Evolutionary conservation across 2,329 filamentous ascomycete genomes (phyloP).

Genomic region (Trichoderma citrinoviride): DNA sequence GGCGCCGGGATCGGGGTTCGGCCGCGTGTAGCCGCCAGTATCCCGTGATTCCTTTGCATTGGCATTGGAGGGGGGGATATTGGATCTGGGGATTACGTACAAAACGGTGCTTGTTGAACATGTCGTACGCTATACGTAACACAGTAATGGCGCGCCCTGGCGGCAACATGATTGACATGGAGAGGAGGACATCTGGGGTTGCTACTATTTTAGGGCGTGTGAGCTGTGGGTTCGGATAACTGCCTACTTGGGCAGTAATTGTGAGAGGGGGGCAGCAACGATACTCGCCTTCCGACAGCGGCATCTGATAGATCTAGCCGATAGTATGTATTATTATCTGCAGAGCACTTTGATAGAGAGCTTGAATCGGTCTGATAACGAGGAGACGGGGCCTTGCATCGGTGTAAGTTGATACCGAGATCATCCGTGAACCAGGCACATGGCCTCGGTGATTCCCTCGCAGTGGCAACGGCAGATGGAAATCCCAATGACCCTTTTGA

Average conservation of each 20-base stretch:
- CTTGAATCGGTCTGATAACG: no score
- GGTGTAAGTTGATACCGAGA: no score
- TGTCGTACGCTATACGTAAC: conserved; percentile 1
- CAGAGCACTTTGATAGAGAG: neutral
- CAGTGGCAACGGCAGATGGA: no score
- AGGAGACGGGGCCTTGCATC: no score
- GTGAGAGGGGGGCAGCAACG: neutral
- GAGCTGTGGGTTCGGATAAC: neutral
- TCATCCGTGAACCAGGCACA: no score
- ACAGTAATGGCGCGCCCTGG: conserved; percentile 4
- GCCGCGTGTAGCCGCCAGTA: conserved; percentile 22
- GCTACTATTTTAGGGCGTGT: neutral
- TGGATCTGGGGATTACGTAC: no score
- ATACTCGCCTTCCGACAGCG: conserved; percentile 4
- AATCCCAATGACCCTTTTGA: no score
- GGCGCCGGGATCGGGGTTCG: conserved; percentile 22
- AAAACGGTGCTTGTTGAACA: neutral
- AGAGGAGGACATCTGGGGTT: neutral
- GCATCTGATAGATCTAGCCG: neutral
- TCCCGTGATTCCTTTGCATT: neutral
- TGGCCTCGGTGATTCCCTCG: no score
- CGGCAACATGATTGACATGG: neutral
- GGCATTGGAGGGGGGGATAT: neutral
- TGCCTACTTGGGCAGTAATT: conserved; percentile 10
- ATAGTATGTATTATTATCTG: neutral